A percentile compares a stretch with the other conserved stretches of the same genome.
Evolutionary conservation across 768 basidiomycete genomes (phyloP).

Genomic region (Saitozyma podzolica): DNA sequence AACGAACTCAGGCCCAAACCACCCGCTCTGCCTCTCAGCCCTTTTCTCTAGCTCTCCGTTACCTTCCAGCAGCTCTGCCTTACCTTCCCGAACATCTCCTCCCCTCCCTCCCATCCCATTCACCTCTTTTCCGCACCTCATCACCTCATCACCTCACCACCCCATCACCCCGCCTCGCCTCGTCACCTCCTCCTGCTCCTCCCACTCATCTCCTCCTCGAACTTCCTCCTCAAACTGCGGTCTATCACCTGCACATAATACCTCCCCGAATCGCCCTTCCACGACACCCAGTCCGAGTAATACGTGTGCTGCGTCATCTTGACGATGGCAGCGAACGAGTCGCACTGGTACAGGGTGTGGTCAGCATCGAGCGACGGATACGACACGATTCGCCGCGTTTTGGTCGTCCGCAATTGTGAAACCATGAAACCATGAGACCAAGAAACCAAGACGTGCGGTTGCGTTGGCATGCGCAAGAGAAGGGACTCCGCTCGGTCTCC

Average conservation of each 20-base stretch:
- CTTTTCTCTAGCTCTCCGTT: no score
- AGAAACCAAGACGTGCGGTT: no score
- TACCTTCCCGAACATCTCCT: no score
- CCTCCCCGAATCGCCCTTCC: constrained; percentile 44
- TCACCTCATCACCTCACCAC: not conserved
- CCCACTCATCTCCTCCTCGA: constrained; percentile 33
- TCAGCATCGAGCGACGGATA: not conserved
- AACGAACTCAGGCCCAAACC: no score
- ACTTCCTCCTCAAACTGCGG: constrained; percentile 32
- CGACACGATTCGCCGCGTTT: not conserved
- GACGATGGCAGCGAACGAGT: constrained; percentile 44
- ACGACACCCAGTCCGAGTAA: constrained; percentile 42
- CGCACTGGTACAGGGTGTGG: constrained; percentile 27
- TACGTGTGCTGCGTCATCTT: constrained; percentile 28
- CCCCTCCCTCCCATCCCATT: no score
- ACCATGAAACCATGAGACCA: no score
- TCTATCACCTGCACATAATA: constrained; percentile 46
- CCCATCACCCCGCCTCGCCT: no score
- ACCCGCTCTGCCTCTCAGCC: no score
- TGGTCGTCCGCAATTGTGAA: no score
- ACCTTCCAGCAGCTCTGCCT: no score
- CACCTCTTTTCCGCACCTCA: not conserved
- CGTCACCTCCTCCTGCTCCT: constrained; percentile 5
- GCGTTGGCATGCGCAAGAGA: no score
- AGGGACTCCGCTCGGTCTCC: no score